Evolutionary conservation across 2,329 filamentous ascomycete species (phyloP), one percentile per base, ranked within the genome.

Genomic region (Cytospora mali): DNA sequence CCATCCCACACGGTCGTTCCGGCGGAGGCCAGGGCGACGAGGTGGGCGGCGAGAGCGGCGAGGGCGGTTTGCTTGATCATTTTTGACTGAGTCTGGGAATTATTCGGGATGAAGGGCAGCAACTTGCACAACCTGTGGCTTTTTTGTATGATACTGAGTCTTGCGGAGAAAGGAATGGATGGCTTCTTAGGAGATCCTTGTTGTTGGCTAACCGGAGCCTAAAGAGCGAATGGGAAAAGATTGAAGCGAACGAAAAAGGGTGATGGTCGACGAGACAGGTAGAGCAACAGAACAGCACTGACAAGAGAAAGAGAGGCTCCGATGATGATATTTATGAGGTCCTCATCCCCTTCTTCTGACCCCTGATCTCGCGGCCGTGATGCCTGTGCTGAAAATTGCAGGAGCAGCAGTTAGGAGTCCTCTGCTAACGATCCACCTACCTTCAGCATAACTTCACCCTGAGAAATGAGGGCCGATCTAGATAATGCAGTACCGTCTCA

Each of bases 1-100:
- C 85, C 85, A 71, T 87, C 84, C 84, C 84, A 87, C 9, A 87
- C 74, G 51, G 86, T 77, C 0, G 79, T 81, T 57, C 80, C 81
- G 69, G 71, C 69, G 59, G 68, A 69, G n/a, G 68, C 70, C 56
- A 72, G 69, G 49, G 69, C 66, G 54, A 67, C 65, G 60, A 68
- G 67, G 42, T 51, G 39, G 18, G 55, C 21, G 56, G 61, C 25
- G 66, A 67, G 49, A 68, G 59, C 28, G 62, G 60, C 58, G 69
- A 62, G 51, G 53, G 31, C 61, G 18, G 63, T 57, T 27, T 59
- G 61, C 60, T 57, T 63, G 60, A 62, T 55, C 63, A 65, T 62
- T n/a, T n/a, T 50, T 62, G 63, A 54, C 14, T 9, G 49, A 53
- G 7, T 4, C 10, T 46, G 9, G 31, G 21, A 13, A 23, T 23